Percentiles rank a stretch among this genome's conserved stretches.
Evolutionary conservation across 306 rosid species (phyloP).

Genomic region (Mimosa bimucronata): DNA sequence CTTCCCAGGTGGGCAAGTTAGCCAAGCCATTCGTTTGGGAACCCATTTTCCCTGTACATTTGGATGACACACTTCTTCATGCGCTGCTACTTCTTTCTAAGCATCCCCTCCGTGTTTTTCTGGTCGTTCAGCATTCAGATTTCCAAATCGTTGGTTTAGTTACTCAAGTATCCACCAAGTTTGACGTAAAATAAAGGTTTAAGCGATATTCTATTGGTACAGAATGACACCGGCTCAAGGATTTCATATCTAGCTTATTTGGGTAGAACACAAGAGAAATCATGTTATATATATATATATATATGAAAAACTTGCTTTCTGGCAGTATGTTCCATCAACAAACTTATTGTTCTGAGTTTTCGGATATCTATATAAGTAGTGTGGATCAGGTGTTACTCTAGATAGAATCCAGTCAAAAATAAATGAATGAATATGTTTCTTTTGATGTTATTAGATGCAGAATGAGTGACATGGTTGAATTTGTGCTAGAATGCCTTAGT

Average conservation of each 20-base stretch:
- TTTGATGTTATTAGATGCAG: background rate
- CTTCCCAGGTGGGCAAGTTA: constrained; percentile 63
- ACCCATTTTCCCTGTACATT: constrained; percentile 61
- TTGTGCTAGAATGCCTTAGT: constrained; percentile 58
- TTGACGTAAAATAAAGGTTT: constrained; percentile 8
- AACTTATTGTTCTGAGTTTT: background rate
- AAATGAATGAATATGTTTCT: background rate
- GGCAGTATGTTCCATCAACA: background rate
- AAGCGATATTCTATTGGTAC: background rate
- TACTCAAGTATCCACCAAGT: constrained; percentile 55
- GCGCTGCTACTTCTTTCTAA: constrained; percentile 68
- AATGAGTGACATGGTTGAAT: constrained; percentile 25
- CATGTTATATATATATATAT: background rate
- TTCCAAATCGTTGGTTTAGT: constrained; percentile 55
- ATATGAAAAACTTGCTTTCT: background rate
- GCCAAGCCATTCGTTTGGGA: constrained; percentile 68
- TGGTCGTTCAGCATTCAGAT: constrained; percentile 49
- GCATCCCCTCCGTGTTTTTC: constrained; percentile 62
- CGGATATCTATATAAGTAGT: background rate
- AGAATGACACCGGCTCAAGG: too few species aligned
- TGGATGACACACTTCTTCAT: constrained; percentile 63
- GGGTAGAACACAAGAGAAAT: too few species aligned
- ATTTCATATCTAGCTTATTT: too few species aligned
- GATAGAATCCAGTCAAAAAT: background rate
- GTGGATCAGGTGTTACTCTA: background rate